Conservation (phyloP, 2,329 filamentous ascomycete genomes). For the Trichoderma sp. region DNA sequence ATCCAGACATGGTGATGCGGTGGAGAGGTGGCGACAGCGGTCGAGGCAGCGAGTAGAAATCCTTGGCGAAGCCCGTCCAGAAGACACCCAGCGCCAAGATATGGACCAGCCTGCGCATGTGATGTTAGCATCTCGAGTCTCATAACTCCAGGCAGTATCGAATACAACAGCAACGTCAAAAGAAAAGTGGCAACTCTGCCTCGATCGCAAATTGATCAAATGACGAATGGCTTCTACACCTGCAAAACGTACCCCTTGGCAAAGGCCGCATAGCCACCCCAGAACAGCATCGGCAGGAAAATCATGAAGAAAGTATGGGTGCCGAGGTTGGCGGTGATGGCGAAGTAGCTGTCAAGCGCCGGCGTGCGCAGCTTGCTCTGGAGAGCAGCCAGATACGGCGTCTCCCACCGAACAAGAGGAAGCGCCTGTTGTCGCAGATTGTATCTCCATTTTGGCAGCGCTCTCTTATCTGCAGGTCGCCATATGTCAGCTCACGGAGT, state of each 20-base stretch:
- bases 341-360: slow-evolving; percentile 92
- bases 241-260: slow-evolving; percentile 75
- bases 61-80: slow-evolving; percentile 91
- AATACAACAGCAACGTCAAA: background rate
- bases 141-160: background rate
- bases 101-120: slow-evolving; percentile 62
- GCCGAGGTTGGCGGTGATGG: slow-evolving; percentile 91
- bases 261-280: slow-evolving; percentile 85
- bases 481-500: slow-evolving; percentile 4
- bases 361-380: slow-evolving; percentile 81
- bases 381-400: slow-evolving; percentile 85
- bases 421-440: slow-evolving; percentile 77
- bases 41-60: slow-evolving; percentile 87
- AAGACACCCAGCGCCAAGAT: slow-evolving; percentile 80
- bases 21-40: slow-evolving; percentile 90
- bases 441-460: slow-evolving; percentile 89
- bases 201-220: background rate
- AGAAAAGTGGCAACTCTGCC: background rate
- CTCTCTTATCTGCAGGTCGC: slow-evolving; percentile 69
- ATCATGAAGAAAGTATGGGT: slow-evolving; percentile 99
- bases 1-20: slow-evolving; percentile 96
- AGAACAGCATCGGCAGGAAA: slow-evolving; percentile 90
- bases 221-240: background rate
- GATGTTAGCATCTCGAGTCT: slow-evolving; percentile 32
- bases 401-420: slow-evolving; percentile 91